phyloP scores from a whole-genome alignment of 345 rosid species.

The Pelargonium nanum region DNA sequence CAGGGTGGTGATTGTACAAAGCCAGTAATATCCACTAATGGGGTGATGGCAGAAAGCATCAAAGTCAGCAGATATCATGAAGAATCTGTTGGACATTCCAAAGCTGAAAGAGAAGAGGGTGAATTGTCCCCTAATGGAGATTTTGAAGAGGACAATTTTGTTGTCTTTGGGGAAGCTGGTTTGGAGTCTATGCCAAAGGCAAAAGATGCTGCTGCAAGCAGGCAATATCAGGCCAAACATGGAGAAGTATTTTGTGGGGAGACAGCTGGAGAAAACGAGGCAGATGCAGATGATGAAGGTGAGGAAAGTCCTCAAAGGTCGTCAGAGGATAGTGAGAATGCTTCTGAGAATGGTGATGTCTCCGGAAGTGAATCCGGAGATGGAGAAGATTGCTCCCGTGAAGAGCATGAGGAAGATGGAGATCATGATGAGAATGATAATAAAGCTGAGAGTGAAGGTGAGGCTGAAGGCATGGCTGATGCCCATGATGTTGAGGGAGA shows the following conservation, averaged over 20 bases:
- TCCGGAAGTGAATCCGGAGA: conserved; percentile 86
- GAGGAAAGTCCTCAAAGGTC: conserved; percentile 82
- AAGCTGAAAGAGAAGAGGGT: conserved; percentile 95
- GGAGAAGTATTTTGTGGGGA: conserved; percentile 38
- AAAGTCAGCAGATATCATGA: conserved; percentile 40
- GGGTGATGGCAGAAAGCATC: conserved; percentile 32
- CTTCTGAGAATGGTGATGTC: conserved; percentile 47
- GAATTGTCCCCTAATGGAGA: conserved; percentile 94
- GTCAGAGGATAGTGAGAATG: conserved; percentile 79
- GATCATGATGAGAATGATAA: conserved; percentile 53
- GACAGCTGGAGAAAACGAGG: conserved; percentile 64
- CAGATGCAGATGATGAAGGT: conserved; percentile 70
- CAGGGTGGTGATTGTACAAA: conserved; percentile 51
- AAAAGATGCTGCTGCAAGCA: conserved; percentile 40
- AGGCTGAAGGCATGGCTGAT: conserved; percentile 78
- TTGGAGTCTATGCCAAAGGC: conserved; percentile 40
- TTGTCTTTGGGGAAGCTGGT: conserved; percentile 52
- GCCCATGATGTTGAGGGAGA: conserved; percentile 71
- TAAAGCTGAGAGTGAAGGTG: conserved; percentile 91
- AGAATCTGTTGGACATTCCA: conserved; percentile 36
- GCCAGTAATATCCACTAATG: conserved; percentile 37
- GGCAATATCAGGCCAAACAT: conserved; percentile 33
- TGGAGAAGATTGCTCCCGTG: conserved; percentile 71
- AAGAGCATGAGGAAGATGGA: conserved; percentile 70
- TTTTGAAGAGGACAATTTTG: conserved; percentile 84